Base-by-base conservation (phyloP, 1,139 yeast genomes). In the Komagataea norvegica region DNA sequence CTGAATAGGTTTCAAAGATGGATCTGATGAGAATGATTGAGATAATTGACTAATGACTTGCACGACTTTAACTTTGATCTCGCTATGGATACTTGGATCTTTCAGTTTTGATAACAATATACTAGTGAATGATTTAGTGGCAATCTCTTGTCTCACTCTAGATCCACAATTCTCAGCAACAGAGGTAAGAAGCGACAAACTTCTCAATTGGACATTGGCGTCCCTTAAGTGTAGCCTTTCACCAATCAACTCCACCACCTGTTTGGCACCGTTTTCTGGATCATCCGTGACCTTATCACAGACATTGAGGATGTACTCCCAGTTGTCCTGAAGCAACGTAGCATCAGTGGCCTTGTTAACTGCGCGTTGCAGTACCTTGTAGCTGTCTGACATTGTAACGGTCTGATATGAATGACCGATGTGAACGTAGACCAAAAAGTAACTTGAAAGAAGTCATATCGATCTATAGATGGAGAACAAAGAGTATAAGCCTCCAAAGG, bases 111-210 rank as follows among this genome's bases (percentile, higher is more conserved):
- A 67, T 26, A 77, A 54, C 34, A 91, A 64, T 17, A 70, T 68
- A 31, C 69, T 67, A 21, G 88, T 74, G 56, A 88, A 87, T 9
- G 70, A 56, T 48, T 74, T 76, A 25, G 87, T 67, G 25, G 95
- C 89, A 31, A 89, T 78, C 51, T 82, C 87, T 45, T 85, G 88
- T 51, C 79, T 80, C 74, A 85, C 76, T 49, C 88, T 69, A 3
- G 95, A 79, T 1, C 97, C 97, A 62, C 97, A 89, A 58, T 91
- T 91, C 60, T 89, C 96, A 1, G 95, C 95, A 25, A 87, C 61
- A 0, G 96, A 81, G 15, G 77, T 72, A 15, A 86, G 63, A 38
- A 91, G 50, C 0, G 95, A 73, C 37, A 91, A 62, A 0, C 93
- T 61, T 50, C 94, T 71, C 38, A 89, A 65, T 21, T 86, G 77